A percentile compares a stretch with the other conserved stretches of the same genome.
Conservation (phyloP, 106 monocot genomes). For the Dendrobium chrysotoxum region DNA sequence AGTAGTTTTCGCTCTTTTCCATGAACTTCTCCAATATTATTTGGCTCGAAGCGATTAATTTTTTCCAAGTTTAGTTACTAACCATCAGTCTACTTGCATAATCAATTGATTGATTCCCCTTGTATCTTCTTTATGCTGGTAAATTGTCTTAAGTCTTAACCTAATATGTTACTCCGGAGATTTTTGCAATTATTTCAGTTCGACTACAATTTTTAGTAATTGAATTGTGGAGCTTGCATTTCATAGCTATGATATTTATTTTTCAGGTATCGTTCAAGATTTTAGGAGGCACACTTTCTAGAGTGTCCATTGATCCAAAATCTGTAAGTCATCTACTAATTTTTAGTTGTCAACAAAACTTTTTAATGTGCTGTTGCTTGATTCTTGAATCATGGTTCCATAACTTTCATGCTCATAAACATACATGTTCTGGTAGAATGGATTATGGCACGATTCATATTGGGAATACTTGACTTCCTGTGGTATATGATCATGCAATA, state of each 20-base stretch:
- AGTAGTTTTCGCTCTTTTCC: no score
- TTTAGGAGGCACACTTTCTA: constrained; percentile 66
- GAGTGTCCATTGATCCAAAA: constrained; percentile 84
- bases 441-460: background rate
- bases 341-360: background rate
- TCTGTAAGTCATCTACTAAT: constrained; percentile 47
- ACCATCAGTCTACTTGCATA: background rate
- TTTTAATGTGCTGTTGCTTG: background rate
- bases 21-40: no score
- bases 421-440: background rate
- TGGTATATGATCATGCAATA: background rate
- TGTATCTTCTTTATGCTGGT: background rate
- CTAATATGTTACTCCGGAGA: background rate
- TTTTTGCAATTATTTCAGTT: background rate
- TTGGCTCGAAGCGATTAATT: no score
- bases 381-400: background rate
- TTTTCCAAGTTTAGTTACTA: background rate
- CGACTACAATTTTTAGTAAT: background rate
- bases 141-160: background rate
- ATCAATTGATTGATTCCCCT: background rate
- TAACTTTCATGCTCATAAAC: background rate
- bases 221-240: background rate
- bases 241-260: constrained; percentile 9
- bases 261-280: constrained; percentile 88
- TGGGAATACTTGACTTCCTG: background rate